A percentile compares a stretch with the other conserved stretches of the same genome.
These are phyloP conservation scores for Coffea humblotiana DNA, from an alignment of 305 asterid genomes.

Conservation along the genomic window DNA sequence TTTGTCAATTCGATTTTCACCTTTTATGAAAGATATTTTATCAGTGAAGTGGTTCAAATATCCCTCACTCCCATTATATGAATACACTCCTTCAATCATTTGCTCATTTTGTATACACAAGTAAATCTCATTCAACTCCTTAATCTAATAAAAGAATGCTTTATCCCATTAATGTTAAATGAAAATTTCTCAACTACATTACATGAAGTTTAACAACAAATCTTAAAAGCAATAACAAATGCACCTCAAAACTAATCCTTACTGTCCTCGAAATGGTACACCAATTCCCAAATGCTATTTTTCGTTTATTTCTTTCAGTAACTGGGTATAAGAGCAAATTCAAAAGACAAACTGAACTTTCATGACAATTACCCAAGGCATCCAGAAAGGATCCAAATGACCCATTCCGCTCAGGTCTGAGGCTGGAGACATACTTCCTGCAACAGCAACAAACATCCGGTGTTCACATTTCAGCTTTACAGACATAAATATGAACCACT, in stretches of 20 bases:
- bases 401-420: slow-evolving; percentile 77
- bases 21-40: neutral
- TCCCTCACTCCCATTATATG: neutral
- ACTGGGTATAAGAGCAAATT: neutral
- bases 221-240: neutral
- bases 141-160: neutral
- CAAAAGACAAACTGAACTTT: slow-evolving; percentile 8
- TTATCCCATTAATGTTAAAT: neutral
- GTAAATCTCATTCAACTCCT: neutral
- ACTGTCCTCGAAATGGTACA: neutral
- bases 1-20: neutral
- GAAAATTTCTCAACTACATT: neutral
- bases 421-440: slow-evolving; percentile 94
- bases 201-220: neutral
- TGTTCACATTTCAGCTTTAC: neutral
- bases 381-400: slow-evolving; percentile 66
- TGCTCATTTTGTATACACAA: neutral
- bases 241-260: neutral
- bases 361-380: slow-evolving; percentile 53
- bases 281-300: neutral
- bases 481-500: neutral
- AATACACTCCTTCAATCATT: neutral
- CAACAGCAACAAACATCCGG: slow-evolving; percentile 8
- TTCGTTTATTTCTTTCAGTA: neutral
- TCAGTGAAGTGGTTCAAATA: neutral